Percentiles rank a stretch among this genome's conserved stretches.
phyloP scores from a whole-genome alignment of 2,329 filamentous ascomycete species.

The Penicillium expansum region DNA sequence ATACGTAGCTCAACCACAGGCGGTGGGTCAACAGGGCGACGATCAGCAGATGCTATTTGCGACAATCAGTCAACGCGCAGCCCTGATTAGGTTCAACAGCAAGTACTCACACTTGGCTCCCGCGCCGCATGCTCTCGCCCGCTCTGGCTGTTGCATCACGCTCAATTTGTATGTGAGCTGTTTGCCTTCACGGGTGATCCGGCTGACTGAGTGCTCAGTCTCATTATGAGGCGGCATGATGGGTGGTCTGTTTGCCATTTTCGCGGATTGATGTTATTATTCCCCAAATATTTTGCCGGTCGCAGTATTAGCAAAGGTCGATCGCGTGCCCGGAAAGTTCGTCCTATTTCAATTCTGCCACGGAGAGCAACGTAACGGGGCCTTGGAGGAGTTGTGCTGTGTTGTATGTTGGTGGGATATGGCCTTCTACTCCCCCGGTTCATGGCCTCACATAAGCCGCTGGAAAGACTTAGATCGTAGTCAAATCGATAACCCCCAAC shows the following conservation, averaged over 20 bases:
- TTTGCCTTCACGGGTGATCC: slow-evolving; percentile 71
- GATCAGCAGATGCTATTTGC: slow-evolving; percentile 70
- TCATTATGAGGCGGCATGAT: slow-evolving; percentile 51
- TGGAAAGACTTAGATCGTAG: not conserved
- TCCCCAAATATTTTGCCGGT: slow-evolving; percentile 6
- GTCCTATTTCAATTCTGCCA: not conserved
- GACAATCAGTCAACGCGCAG: not conserved
- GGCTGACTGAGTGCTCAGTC: slow-evolving; percentile 51
- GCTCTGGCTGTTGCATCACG: slow-evolving; percentile 91
- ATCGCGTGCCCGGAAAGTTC: not conserved
- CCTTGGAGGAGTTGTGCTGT: not conserved
- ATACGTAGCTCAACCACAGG: slow-evolving; percentile 91
- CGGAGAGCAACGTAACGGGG: not conserved
- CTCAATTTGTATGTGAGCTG: slow-evolving; percentile 76
- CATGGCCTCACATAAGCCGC: not conserved
- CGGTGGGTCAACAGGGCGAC: slow-evolving; percentile 88
- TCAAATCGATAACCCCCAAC: not conserved
- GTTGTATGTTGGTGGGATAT: not conserved
- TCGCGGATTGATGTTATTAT: slow-evolving; percentile 7
- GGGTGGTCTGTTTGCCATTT: slow-evolving; percentile 44
- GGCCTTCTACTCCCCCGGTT: not conserved
- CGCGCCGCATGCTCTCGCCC: slow-evolving; percentile 89
- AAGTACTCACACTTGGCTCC: slow-evolving; percentile 79
- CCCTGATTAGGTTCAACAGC: not conserved
- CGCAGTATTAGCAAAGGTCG: slow-evolving; percentile 12